Evolutionary conservation across 1,284 basidiomycete species (phyloP), one percentile per base, ranked within the genome.

Genomic region (Moesziomyces aphidis): DNA sequence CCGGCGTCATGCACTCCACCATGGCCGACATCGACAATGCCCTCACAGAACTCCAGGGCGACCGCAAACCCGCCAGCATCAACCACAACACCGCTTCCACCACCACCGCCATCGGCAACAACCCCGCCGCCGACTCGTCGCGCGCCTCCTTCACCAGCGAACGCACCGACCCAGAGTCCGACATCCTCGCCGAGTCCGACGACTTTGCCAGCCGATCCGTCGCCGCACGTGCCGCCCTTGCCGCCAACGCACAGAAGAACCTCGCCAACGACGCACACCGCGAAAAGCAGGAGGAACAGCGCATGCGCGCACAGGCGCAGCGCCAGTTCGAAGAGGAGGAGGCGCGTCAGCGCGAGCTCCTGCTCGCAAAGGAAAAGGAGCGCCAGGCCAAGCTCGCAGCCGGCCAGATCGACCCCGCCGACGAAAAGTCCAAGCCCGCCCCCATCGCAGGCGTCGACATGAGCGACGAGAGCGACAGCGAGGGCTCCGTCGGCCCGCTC

Each of bases 21-120:
- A 83, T 83, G 81, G 80, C 79, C 53, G 82, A 83, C 56, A 80
- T 83, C 45, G 82, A 83, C 62, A 73, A 80, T n/a, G 82, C 82
- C 5, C 70, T 83, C 39, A 78, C 81, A 34, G 79, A 81, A 48
- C 59, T 83, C 9, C 75, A 80, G 24, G 57, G 64, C 58, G 55
- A 64, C 28, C 65, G 67, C 26, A 73, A 66, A 11, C 50, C 61
- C 7, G 15, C 54, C 24, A 46, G 57, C 52, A 19, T 56, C 49
- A 71, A 57, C 22, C 52, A 50, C 26, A 42, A 5, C 26, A 6
- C 26, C 1, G 5, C 46, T 44, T 50, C 50, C 46, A 13, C 47
- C n/a, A 50, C 26, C 7, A 22, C 47, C n/a, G 54, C 26, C 7
- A 22, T 55, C 22, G 64, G 56, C 36, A 34, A 11, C 48, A 65